phyloP scores from a whole-genome alignment of 495 filamentous ascomycete genomes.

The Umbilicaria muhlenbergii region DNA sequence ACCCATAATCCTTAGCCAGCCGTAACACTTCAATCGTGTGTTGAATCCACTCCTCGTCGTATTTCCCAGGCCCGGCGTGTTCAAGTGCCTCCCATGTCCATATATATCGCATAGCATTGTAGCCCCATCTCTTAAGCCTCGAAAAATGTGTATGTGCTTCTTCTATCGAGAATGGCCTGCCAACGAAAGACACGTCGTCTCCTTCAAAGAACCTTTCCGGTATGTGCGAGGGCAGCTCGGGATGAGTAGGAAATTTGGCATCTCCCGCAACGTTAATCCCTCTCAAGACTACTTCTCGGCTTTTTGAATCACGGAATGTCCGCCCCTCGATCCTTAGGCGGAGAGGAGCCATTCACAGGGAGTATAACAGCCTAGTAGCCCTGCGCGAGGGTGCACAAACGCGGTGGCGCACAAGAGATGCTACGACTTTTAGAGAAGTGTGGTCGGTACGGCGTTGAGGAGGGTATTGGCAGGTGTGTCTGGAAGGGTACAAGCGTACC shows the following conservation, averaged over 20 bases:
- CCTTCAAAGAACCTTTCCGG: slow-evolving; percentile 76
- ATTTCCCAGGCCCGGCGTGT: slow-evolving; percentile 77
- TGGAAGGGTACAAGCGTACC: too few relatives aligned
- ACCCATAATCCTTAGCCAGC: slow-evolving; percentile 75
- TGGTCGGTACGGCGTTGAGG: too few relatives aligned
- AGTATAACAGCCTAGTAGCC: too few relatives aligned
- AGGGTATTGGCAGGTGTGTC: too few relatives aligned
- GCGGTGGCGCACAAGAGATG: too few relatives aligned
- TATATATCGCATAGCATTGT: slow-evolving; percentile 89
- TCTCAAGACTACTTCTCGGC: slow-evolving; percentile 51
- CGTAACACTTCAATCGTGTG: slow-evolving; percentile 77
- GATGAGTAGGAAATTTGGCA: slow-evolving; percentile 56
- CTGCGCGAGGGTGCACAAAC: too few relatives aligned
- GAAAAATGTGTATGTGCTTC: slow-evolving; percentile 81
- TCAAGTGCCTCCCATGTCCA: slow-evolving; percentile 99
- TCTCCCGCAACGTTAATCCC: slow-evolving; percentile 58
- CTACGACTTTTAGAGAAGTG: too few relatives aligned
- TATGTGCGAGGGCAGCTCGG: slow-evolving; percentile 68
- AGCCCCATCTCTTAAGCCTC: slow-evolving; percentile 73
- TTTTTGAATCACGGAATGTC: slow-evolving; percentile 55
- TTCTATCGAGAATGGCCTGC: slow-evolving; percentile 63
- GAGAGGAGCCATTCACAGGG: slow-evolving; percentile 21
- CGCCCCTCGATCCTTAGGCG: slow-evolving; percentile 66
- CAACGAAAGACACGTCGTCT: slow-evolving; percentile 81
- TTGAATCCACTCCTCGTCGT: slow-evolving; percentile 87